These are phyloP conservation scores for Rhodosporidiobolus sp. DNA, from an alignment of 768 basidiomycete genomes.

Conservation along the genomic window DNA sequence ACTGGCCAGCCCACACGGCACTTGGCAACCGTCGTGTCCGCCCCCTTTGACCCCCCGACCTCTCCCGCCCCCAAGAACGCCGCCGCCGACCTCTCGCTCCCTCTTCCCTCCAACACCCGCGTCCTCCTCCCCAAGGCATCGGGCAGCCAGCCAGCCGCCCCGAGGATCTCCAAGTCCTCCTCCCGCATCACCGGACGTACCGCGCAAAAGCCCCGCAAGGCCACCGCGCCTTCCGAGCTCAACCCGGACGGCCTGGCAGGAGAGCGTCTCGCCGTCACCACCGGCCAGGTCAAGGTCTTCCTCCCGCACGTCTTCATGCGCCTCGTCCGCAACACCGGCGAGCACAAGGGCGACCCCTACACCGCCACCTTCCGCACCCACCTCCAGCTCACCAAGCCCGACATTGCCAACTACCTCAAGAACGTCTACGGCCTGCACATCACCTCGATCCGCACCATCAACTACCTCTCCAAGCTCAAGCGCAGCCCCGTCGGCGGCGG, in stretches of 20 bases:
- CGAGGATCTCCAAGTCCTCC: slow-evolving; percentile 27
- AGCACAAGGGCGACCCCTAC: slow-evolving; percentile 41
- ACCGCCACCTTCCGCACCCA: slow-evolving; percentile 44
- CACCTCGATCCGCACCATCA: slow-evolving; percentile 41
- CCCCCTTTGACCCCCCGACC: slow-evolving; percentile 28
- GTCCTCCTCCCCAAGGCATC: slow-evolving; percentile 6
- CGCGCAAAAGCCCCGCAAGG: slow-evolving; percentile 18
- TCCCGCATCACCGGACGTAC: slow-evolving; percentile 33
- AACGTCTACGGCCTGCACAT: slow-evolving; percentile 44
- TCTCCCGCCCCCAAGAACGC: not conserved
- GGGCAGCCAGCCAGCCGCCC: not conserved
- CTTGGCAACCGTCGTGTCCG: slow-evolving; percentile 23
- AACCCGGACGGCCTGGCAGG: slow-evolving; percentile 13
- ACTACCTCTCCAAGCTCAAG: slow-evolving; percentile 40
- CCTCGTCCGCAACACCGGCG: slow-evolving; percentile 43
- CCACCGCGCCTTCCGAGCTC: slow-evolving; percentile 17
- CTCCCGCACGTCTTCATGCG: slow-evolving; percentile 42
- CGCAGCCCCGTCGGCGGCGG: slow-evolving; percentile 40
- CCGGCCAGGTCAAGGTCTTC: slow-evolving; percentile 35
- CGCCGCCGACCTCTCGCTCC: slow-evolving; percentile 1
- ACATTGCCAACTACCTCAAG: slow-evolving; percentile 44
- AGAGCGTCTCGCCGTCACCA: slow-evolving; percentile 3
- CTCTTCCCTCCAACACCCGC: slow-evolving; percentile 16
- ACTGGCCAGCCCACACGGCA: not conserved
- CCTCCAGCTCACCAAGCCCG: slow-evolving; percentile 44